phyloP scores from a whole-genome alignment of 768 basidiomycete genomes.

The Leccinellum luteum region DNA sequence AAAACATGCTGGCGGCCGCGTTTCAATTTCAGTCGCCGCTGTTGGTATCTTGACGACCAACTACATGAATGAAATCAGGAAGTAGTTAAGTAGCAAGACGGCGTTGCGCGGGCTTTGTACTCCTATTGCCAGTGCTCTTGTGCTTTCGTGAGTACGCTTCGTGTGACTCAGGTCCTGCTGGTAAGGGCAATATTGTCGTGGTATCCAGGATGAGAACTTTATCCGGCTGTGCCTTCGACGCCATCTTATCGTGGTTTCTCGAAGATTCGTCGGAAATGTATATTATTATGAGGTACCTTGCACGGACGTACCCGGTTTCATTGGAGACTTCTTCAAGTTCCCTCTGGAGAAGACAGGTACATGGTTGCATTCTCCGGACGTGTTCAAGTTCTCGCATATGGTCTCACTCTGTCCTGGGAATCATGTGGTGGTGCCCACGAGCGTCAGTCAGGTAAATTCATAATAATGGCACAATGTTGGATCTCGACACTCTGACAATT shows the following conservation, averaged over 20 bases:
- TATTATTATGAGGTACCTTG: background rate
- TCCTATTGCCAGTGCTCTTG: background rate
- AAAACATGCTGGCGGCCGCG: background rate
- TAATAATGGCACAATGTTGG: background rate
- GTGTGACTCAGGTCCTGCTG: background rate
- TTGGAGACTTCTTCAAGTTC: background rate
- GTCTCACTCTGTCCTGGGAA: too few species aligned
- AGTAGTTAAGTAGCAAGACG: background rate
- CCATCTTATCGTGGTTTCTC: background rate
- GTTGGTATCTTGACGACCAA: conserved; percentile 2
- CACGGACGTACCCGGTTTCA: background rate
- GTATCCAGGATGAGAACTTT: background rate
- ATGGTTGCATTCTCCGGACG: background rate
- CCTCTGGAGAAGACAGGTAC: background rate
- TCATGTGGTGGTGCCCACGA: too few species aligned
- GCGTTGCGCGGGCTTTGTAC: background rate
- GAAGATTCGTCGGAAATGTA: background rate
- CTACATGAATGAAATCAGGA: conserved; percentile 5
- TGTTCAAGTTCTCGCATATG: background rate
- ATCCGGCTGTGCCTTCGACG: background rate
- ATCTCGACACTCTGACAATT: background rate
- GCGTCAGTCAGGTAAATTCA: background rate
- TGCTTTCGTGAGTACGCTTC: background rate
- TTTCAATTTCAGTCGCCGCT: background rate
- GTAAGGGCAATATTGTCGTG: background rate